phyloP scores from a whole-genome alignment of 345 rosid species.

The Citrus australasica region DNA sequence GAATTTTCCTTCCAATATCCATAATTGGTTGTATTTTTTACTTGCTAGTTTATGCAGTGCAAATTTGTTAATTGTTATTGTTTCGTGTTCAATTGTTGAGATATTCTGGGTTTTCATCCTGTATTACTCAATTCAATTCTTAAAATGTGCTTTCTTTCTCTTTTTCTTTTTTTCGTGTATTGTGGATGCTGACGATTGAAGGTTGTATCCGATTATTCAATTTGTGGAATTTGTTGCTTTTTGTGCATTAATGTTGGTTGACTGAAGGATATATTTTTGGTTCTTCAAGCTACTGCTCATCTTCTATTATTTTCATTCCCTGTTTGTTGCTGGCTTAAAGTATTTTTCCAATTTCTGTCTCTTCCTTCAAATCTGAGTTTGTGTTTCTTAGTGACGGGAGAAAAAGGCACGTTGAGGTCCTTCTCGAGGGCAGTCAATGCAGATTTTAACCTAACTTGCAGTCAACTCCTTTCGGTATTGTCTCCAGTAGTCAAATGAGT shows the following conservation, averaged over 20 bases:
- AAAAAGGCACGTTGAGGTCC: not conserved
- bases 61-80: not conserved
- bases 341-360: not conserved
- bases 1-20: not conserved
- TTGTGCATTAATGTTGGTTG: not conserved
- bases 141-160: not conserved
- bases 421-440: not conserved
- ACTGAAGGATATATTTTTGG: not conserved
- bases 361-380: not conserved
- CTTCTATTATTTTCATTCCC: not conserved
- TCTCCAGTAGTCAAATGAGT: not conserved
- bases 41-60: not conserved
- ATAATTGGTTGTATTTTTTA: not conserved
- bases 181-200: not conserved
- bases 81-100: not conserved
- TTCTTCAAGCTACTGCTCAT: not conserved
- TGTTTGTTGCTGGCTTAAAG: not conserved
- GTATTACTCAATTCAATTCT: not conserved
- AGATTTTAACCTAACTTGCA: no score
- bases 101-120: not conserved
- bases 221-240: not conserved
- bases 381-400: not conserved
- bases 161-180: no score
- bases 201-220: not conserved
- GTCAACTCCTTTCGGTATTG: no score